Evolutionary conservation across 305 asterid species (phyloP).

Genomic region (Salvia sclarea): DNA sequence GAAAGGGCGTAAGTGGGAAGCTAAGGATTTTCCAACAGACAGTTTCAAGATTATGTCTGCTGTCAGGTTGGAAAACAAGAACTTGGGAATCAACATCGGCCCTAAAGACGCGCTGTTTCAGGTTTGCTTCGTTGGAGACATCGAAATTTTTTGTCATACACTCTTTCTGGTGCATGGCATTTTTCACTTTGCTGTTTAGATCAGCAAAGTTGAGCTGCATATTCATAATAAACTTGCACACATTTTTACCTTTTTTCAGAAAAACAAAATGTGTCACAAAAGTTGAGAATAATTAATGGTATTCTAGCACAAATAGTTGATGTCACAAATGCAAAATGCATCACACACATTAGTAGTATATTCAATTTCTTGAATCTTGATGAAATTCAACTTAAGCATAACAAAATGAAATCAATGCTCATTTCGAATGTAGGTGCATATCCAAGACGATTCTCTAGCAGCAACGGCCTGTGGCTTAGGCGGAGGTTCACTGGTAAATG

Average conservation of each 20-base stretch:
- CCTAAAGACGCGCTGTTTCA: constrained; percentile 50
- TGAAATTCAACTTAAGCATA: background rate
- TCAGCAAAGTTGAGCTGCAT: background rate
- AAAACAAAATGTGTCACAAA: background rate
- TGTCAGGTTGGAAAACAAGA: constrained; percentile 38
- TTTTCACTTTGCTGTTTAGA: background rate
- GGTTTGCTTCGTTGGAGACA: constrained; percentile 25
- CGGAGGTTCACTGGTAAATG: constrained; percentile 61
- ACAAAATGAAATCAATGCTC: background rate
- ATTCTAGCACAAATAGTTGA: background rate
- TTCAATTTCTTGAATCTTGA: background rate
- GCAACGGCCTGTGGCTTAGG: constrained; percentile 58
- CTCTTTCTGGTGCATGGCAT: background rate
- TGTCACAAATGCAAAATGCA: background rate
- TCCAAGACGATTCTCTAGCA: constrained; percentile 50
- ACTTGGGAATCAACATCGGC: constrained; percentile 42
- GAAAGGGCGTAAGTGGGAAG: constrained; percentile 56
- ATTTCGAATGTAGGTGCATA: constrained; percentile 21
- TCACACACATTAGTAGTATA: background rate
- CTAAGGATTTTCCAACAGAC: constrained; percentile 53
- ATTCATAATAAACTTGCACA: background rate
- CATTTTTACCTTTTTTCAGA: background rate
- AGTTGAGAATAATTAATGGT: background rate
- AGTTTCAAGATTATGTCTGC: constrained; percentile 37
- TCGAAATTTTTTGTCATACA: background rate